Evolutionary conservation across 306 rosid species (phyloP).

Genomic region (Arachis hypogaea): DNA sequence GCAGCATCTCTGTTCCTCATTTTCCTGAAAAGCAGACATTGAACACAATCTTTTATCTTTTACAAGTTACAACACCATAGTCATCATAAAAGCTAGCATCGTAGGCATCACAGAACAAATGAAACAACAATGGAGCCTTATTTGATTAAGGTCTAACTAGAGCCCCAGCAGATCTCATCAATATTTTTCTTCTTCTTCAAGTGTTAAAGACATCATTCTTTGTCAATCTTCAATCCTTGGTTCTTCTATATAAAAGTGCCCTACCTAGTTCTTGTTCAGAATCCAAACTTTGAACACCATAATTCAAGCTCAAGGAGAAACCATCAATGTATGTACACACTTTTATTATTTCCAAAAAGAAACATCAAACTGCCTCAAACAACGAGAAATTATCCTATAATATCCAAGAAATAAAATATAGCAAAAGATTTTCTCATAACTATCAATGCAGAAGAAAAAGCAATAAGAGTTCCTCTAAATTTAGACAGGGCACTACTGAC

Average conservation of each 20-base stretch:
- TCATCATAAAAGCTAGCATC: background rate
- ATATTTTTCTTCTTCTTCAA: too few species aligned
- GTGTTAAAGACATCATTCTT: too few species aligned
- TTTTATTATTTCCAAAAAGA: background rate
- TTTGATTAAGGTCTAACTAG: background rate
- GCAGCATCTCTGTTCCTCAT: slow-evolving; percentile 96
- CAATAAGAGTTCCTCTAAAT: background rate
- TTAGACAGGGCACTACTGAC: background rate
- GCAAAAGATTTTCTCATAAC: background rate
- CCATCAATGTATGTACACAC: background rate
- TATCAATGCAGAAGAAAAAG: background rate
- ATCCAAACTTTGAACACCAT: slow-evolving; percentile 2
- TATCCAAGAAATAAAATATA: background rate
- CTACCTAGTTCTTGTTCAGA: background rate
- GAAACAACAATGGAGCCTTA: slow-evolving; percentile 9
- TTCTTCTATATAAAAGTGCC: too few species aligned
- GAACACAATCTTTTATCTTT: slow-evolving; percentile 14
- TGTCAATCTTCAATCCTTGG: too few species aligned
- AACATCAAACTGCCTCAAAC: background rate
- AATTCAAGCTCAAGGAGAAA: background rate
- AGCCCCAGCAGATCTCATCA: background rate
- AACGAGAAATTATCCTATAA: background rate
- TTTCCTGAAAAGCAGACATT: slow-evolving; percentile 60
- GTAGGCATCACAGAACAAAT: slow-evolving; percentile 11
- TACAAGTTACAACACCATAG: background rate